These are phyloP conservation scores for Zelopaecilomyces penicillatus DNA, from an alignment of 2,329 filamentous ascomycete genomes.

Conservation along the genomic window DNA sequence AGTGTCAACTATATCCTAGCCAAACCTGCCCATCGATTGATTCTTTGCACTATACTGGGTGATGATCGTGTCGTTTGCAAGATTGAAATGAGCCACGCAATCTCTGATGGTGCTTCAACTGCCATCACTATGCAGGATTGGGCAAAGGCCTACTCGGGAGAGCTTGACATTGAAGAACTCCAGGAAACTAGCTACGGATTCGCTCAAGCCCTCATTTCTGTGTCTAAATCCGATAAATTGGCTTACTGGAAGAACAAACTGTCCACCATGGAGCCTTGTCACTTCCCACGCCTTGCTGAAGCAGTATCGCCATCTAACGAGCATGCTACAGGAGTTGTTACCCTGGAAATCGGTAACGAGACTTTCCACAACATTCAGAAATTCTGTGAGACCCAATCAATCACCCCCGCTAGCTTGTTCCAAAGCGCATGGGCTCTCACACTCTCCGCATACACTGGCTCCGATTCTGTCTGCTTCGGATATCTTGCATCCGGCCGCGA, in stretches of 20 bases:
- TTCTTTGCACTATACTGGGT: too few species aligned
- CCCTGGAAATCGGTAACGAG: background rate
- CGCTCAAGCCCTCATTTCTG: too few species aligned
- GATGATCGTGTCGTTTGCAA: too few species aligned
- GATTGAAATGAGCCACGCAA: constrained; percentile 25
- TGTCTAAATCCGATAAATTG: background rate
- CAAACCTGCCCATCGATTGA: too few species aligned
- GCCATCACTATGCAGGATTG: constrained; percentile 7
- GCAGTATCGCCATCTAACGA: background rate
- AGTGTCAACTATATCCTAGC: too few species aligned
- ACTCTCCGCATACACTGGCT: constrained; percentile 8
- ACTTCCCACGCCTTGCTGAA: constrained; percentile 1
- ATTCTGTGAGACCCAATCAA: constrained; percentile 22
- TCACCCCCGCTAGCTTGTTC: constrained; percentile 38
- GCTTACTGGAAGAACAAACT: constrained; percentile 9
- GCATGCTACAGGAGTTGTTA: background rate
- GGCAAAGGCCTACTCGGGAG: constrained; percentile 2
- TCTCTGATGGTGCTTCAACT: constrained; percentile 26
- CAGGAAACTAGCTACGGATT: too few species aligned
- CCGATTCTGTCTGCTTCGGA: constrained; percentile 7
- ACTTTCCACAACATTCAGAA: constrained; percentile 1
- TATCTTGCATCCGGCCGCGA: constrained; percentile 10
- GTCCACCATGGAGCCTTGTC: constrained; percentile 5
- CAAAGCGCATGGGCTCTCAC: constrained; percentile 10
- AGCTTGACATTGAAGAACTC: too few species aligned